These are phyloP conservation scores for Saussurea involucrata DNA, from an alignment of 129 eudicot species.

Conservation along the genomic window DNA sequence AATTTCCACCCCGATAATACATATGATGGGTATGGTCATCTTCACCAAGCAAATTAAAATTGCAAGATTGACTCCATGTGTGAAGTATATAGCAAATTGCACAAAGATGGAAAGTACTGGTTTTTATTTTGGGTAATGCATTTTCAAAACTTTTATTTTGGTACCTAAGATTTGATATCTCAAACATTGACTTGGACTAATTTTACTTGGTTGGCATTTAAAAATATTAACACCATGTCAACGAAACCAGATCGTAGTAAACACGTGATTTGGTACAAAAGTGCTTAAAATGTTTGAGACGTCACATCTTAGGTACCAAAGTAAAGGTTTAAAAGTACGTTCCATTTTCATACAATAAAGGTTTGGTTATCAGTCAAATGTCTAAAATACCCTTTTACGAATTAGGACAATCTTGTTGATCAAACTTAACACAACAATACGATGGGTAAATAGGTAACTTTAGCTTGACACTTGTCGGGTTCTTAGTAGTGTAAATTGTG, in stretches of 20 bases:
- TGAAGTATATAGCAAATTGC: neutral
- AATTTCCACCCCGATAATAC: constrained; percentile 85
- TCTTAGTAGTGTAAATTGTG: neutral
- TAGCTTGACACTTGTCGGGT: neutral
- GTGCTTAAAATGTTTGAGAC: neutral
- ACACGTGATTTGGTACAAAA: too few species aligned
- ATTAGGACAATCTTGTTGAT: neutral
- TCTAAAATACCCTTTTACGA: neutral
- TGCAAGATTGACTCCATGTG: neutral
- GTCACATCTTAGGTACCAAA: neutral
- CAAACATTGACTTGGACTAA: too few species aligned
- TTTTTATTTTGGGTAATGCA: neutral
- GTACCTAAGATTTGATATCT: too few species aligned
- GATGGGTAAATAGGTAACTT: neutral
- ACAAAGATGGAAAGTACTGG: too few species aligned
- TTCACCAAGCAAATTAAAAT: neutral
- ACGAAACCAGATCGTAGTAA: too few species aligned
- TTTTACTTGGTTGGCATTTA: too few species aligned
- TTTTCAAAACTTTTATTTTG: too few species aligned
- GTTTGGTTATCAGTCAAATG: constrained; percentile 4
- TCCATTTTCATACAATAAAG: neutral
- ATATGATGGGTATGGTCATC: constrained; percentile 67
- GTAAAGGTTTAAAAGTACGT: neutral
- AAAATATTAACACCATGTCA: too few species aligned
- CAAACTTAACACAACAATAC: neutral